Conservation (phyloP, 2,329 filamentous ascomycete genomes). For the Cladosporium sp. region DNA sequence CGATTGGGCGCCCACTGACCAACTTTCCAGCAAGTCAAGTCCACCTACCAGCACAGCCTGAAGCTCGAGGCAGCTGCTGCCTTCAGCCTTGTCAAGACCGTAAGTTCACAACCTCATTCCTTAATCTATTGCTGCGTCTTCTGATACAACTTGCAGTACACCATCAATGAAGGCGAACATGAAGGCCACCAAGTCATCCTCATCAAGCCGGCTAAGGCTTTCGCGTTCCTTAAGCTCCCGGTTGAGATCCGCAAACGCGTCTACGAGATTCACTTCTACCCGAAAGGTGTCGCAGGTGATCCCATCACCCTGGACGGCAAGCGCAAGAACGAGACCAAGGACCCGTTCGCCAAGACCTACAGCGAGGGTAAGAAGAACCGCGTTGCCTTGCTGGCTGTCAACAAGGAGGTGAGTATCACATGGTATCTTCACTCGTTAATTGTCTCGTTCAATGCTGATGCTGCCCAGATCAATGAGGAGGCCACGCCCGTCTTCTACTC, state of each 20-base stretch:
- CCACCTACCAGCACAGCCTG: slow-evolving; percentile 25
- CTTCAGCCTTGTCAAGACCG: slow-evolving; percentile 31
- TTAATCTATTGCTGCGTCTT: background rate
- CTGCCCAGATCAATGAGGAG: slow-evolving; percentile 25
- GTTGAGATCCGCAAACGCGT: slow-evolving; percentile 26
- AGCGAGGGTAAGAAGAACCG: slow-evolving; percentile 28
- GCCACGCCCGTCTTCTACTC: slow-evolving; percentile 29
- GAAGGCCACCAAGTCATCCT: slow-evolving; percentile 33
- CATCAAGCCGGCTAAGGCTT: slow-evolving; percentile 30
- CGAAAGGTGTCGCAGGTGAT: slow-evolving; percentile 20
- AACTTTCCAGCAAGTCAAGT: background rate
- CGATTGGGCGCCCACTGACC: background rate
- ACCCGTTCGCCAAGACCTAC: slow-evolving; percentile 30
- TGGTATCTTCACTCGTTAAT: background rate
- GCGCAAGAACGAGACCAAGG: slow-evolving; percentile 22
- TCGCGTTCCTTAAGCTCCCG: slow-evolving; percentile 30
- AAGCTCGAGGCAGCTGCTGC: slow-evolving; percentile 27
- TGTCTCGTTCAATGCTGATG: background rate
- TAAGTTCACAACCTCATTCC: slow-evolving; percentile 17
- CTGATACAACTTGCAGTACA: slow-evolving; percentile 17
- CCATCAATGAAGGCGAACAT: slow-evolving; percentile 28
- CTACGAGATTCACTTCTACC: slow-evolving; percentile 28
- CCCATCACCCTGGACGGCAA: slow-evolving; percentile 29
- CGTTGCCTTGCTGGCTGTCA: slow-evolving; percentile 29
- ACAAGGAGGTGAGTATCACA: slow-evolving; percentile 26